Evolutionary conservation across 2,329 filamentous ascomycete genomes (phyloP).

Genomic region (Teratosphaeria destructans): DNA sequence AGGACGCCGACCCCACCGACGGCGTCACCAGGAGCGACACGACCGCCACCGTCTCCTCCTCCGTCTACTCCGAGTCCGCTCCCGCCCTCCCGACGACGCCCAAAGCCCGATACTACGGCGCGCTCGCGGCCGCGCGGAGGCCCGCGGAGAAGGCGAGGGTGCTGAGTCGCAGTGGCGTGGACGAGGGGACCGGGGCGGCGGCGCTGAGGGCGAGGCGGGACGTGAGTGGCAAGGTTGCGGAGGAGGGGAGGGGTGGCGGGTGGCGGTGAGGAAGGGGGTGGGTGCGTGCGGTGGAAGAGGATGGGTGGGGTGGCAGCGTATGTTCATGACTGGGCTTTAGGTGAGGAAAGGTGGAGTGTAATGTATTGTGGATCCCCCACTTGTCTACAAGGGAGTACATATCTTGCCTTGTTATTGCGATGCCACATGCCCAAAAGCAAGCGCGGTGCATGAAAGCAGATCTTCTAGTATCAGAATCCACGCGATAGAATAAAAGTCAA

Average conservation of each 20-base stretch:
- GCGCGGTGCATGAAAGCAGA: too few species aligned
- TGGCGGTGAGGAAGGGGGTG: neutral
- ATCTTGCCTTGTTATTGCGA: too few species aligned
- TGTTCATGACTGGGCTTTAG: too few species aligned
- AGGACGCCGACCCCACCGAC: slow-evolving; percentile 2
- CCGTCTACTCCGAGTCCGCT: slow-evolving; percentile 25
- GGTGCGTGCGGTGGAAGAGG: neutral
- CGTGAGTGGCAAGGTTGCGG: slow-evolving; percentile 62
- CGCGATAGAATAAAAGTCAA: too few species aligned
- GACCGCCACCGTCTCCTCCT: slow-evolving; percentile 19
- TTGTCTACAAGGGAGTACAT: too few species aligned
- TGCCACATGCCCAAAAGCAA: too few species aligned
- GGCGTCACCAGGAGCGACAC: slow-evolving; percentile 24
- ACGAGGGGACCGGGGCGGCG: slow-evolving; percentile 10
- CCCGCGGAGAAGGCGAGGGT: slow-evolving; percentile 24
- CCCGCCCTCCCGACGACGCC: slow-evolving; percentile 24
- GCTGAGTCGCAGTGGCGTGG: slow-evolving; percentile 37
- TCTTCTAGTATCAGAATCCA: too few species aligned
- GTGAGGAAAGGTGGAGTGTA: too few species aligned
- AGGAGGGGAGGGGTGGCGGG: slow-evolving; percentile 52
- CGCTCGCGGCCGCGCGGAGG: slow-evolving; percentile 31
- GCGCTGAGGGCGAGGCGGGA: slow-evolving; percentile 39
- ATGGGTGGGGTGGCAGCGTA: neutral
- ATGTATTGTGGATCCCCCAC: too few species aligned
- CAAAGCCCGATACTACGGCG: slow-evolving; percentile 37